Conservation (phyloP, 192 early-diverging fungal species). For the Coemansia sp. region DNA sequence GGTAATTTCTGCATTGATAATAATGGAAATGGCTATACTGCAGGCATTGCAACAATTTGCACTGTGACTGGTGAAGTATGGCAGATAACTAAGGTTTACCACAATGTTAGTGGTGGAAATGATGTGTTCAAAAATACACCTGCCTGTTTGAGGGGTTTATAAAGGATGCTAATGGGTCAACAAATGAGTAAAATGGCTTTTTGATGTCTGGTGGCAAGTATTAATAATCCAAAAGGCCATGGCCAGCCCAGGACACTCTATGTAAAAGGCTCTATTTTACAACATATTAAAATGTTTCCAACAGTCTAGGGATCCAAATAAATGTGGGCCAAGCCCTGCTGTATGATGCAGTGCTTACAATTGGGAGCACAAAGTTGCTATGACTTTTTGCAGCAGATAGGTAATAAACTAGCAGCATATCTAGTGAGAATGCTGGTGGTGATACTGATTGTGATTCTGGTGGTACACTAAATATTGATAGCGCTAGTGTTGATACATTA, state of each 20-base stretch:
- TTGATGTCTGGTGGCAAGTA: constrained; percentile 33
- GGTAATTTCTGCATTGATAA: too few relatives aligned
- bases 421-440: constrained; percentile 12
- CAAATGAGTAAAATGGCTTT: constrained; percentile 35
- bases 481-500: constrained; percentile 26
- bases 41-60: too few relatives aligned
- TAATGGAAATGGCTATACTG: too few relatives aligned
- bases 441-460: constrained; percentile 3
- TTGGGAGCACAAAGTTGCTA: constrained; percentile 28
- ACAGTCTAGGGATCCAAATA: constrained; percentile 31
- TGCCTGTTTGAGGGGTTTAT: too few relatives aligned
- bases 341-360: constrained; percentile 57
- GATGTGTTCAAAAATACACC: too few relatives aligned
- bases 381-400: constrained; percentile 27
- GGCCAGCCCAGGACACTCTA: constrained; percentile 15
- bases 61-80: too few relatives aligned
- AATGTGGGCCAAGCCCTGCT: constrained; percentile 43
- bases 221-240: constrained; percentile 6
- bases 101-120: too few relatives aligned
- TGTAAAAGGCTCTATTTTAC: constrained; percentile 15
- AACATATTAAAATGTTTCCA: constrained; percentile 16
- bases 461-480: constrained; percentile 23
- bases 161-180: constrained; percentile 8
- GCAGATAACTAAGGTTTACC: too few relatives aligned
- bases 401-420: constrained; percentile 11